Evolutionary conservation across 805 yeast genomes (phyloP).

Genomic region (Candida succiphila): DNA sequence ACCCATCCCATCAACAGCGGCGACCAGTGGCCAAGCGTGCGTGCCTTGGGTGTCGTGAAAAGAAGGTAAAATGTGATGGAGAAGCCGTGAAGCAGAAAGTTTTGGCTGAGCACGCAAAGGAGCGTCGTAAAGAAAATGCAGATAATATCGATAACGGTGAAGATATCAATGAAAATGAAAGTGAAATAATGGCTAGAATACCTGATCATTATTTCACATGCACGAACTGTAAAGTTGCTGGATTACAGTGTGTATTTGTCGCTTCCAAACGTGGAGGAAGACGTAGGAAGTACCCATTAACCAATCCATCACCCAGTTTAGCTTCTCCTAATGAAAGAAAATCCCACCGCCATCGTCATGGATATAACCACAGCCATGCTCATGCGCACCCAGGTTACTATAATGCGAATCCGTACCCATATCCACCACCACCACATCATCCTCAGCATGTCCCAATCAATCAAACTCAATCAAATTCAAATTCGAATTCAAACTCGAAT

Average conservation of each 20-base stretch:
- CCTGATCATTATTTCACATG: slow-evolving; percentile 21
- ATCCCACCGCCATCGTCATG: not conserved
- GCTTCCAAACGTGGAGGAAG: slow-evolving; percentile 50
- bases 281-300: slow-evolving; percentile 23
- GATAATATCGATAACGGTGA: slow-evolving; percentile 14
- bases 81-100: slow-evolving; percentile 21
- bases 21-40: slow-evolving; percentile 52
- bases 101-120: not conserved
- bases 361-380: not conserved
- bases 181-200: not conserved
- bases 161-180: not conserved
- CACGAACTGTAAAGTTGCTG: slow-evolving; percentile 37
- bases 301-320: slow-evolving; percentile 1
- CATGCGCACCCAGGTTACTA: too few relatives aligned
- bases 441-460: too few relatives aligned
- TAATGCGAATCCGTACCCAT: too few relatives aligned
- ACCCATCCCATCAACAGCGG: not conserved
- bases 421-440: slow-evolving; percentile 3
- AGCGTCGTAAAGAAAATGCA: slow-evolving; percentile 6
- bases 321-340: not conserved
- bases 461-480: not conserved
- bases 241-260: slow-evolving; percentile 44
- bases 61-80: slow-evolving; percentile 60
- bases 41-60: slow-evolving; percentile 54
- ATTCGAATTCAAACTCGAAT: too few relatives aligned